Evolutionary conservation across 2,329 filamentous ascomycete species (phyloP).

Genomic region (Paecilomyces fulvus): DNA sequence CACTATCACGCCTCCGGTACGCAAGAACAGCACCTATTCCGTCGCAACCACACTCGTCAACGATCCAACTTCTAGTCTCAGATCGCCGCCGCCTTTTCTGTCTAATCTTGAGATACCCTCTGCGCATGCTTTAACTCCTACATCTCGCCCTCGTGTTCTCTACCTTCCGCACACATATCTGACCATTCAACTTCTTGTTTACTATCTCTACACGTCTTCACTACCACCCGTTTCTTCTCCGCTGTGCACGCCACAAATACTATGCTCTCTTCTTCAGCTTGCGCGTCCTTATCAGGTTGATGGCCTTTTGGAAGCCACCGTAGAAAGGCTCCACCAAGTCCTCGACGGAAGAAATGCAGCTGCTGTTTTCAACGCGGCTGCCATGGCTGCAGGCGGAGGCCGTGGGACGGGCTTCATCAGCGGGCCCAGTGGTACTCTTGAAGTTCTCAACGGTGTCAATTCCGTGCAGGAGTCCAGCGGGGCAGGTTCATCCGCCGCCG

Average conservation of each 20-base stretch:
- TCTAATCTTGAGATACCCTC: constrained; percentile 46
- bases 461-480: constrained; percentile 12
- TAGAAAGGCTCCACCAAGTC: constrained; percentile 79
- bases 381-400: constrained; percentile 93
- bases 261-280: constrained; percentile 90
- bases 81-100: constrained; percentile 16
- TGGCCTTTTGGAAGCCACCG: constrained; percentile 82
- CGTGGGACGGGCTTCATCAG: constrained; percentile 66
- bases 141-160: constrained; percentile 69
- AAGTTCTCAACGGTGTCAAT: constrained; percentile 32
- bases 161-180: constrained; percentile 89
- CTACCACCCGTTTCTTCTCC: constrained; percentile 67
- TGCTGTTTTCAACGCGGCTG: constrained; percentile 94
- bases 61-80: constrained; percentile 20
- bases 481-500: constrained; percentile 10
- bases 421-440: constrained; percentile 39
- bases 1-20: constrained; percentile 63
- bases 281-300: constrained; percentile 89
- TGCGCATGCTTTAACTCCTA: constrained; percentile 44
- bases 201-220: constrained; percentile 88
- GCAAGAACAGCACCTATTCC: constrained; percentile 33
- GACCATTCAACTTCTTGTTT: constrained; percentile 80
- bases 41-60: constrained; percentile 33
- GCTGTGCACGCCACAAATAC: constrained; percentile 86
- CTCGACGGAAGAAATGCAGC: constrained; percentile 91